Evolutionary conservation across 148 eudicot species (phyloP).

Genomic region (Pouteria glomerata): DNA sequence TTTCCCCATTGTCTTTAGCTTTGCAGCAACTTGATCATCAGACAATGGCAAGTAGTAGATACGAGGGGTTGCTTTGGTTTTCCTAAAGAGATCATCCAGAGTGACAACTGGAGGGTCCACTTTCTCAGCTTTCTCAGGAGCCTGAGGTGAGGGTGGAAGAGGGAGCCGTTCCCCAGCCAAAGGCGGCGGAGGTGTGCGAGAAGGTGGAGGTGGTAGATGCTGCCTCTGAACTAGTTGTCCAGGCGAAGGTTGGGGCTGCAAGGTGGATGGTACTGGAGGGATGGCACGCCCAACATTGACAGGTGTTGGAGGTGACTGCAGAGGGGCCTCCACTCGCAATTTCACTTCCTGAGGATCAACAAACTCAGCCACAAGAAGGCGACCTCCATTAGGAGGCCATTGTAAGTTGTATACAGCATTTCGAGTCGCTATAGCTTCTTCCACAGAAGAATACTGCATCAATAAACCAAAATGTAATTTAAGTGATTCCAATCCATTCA

Average conservation of each 20-base stretch:
- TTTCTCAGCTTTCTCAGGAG: constrained; percentile 50
- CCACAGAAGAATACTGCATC: constrained; percentile 70
- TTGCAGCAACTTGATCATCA: constrained; percentile 74
- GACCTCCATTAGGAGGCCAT: constrained; percentile 96
- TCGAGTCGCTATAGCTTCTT: constrained; percentile 87
- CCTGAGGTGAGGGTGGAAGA: constrained; percentile 57
- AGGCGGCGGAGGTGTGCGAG: constrained; percentile 77
- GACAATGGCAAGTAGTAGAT: constrained; percentile 86
- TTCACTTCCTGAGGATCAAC: constrained; percentile 91
- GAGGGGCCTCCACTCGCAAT: constrained; percentile 39
- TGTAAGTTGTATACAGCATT: constrained; percentile 81
- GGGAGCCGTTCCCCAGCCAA: constrained; percentile 52
- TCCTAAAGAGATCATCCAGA: constrained; percentile 85
- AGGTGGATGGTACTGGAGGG: constrained; percentile 16
- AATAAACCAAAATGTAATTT: neutral
- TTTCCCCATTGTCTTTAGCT: constrained; percentile 38
- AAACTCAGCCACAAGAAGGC: constrained; percentile 73
- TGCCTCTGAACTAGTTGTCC: constrained; percentile 42
- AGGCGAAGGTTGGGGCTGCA: constrained; percentile 48
- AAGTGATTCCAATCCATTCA: neutral
- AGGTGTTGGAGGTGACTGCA: constrained; percentile 49
- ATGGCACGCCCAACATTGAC: constrained; percentile 23
- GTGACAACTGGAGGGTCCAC: constrained; percentile 78
- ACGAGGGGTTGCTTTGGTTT: constrained; percentile 82
- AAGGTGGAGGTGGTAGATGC: constrained; percentile 49